phyloP scores from a whole-genome alignment of 1,139 yeast species.

The Pichia sp. region DNA sequence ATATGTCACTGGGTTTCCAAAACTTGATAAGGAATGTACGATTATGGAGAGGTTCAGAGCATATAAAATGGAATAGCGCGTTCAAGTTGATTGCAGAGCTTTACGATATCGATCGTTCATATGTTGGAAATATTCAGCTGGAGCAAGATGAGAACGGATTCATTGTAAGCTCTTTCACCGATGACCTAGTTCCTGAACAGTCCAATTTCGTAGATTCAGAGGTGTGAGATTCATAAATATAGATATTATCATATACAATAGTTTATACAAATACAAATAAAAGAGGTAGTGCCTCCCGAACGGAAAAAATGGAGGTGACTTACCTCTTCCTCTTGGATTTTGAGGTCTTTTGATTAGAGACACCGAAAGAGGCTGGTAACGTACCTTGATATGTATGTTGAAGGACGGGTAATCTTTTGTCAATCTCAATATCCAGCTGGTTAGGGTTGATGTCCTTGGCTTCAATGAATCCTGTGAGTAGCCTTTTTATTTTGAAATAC shows the following conservation, averaged over 20 bases:
- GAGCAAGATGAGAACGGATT: constrained; percentile 18
- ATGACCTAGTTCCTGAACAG: constrained; percentile 5
- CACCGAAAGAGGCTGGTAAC: constrained; percentile 55
- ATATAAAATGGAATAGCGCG: constrained; percentile 8
- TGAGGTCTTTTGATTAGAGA: constrained; percentile 18
- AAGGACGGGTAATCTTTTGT: constrained; percentile 59
- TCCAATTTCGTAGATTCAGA: constrained; percentile 1
- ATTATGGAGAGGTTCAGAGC: neutral
- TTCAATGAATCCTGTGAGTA: constrained; percentile 43
- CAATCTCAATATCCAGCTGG: constrained; percentile 33
- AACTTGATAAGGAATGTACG: constrained; percentile 8
- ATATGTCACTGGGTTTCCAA: constrained; percentile 21
- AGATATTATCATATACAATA: constrained; percentile 1
- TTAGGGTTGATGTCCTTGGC: constrained; percentile 26
- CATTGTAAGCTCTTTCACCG: constrained; percentile 13
- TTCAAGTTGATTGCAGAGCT: constrained; percentile 17
- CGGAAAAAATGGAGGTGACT: neutral
- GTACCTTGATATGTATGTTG: constrained; percentile 74
- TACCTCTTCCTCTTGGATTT: constrained; percentile 25
- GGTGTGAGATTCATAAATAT: neutral
- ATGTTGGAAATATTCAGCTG: constrained; percentile 20
- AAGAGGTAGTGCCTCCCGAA: neutral
- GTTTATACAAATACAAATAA: constrained; percentile 8
- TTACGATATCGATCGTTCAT: constrained; percentile 21
- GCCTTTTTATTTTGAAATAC: constrained; percentile 47